Base-by-base conservation (phyloP, 2,329 filamentous ascomycete species). In the Botrytis cinerea region DNA sequence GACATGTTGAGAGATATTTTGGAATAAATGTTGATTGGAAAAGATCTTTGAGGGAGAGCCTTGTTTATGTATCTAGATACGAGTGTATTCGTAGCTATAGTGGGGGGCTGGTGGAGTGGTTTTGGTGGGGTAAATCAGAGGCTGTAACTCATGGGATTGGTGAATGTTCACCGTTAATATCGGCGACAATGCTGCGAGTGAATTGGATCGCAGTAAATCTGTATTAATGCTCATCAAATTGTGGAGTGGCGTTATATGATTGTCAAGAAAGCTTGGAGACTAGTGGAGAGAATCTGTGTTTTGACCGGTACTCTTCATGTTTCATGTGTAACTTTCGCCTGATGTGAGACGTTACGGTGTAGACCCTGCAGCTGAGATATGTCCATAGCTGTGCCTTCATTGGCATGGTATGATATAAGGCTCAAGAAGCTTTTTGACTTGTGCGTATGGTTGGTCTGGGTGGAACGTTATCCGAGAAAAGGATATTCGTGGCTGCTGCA, bases 1-100 rank as follows among this genome's bases (percentile, higher is more conserved):
- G 76, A 76, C 76, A 78, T 78, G 0, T 48, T 76, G 71, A 71
- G 68, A 16, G 60, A 62, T 46, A 12, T 57, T 43, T 59, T 32
- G n/a, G 10, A 57, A 12, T 32, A 28, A 57, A 54, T 54, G 35
- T 16, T 57, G 66, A 32, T 18, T 43, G 57, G 66, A 69, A 57
- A 32, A n/a, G n/a, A 57, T 40, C 4, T 18, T 32, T 25, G 48
- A 28, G 66, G 48, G 14, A 43, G 66, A 57, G 48, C n/a, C 45
- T 59, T 43, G 66, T 69, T 57, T 57, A 69, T 69, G 48, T 68
- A 68, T n/a, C 16, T 28, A 69, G 51, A 66, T 48, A 38, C 28
- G 45, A 43, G 35, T 25, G 35, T 32, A 54, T n/a, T 69, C 48
- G 66, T 32, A 69, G 35, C 66, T 69, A 57, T 57, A 51, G 66